Conservation (phyloP, 176 grass and related monocot genomes). For the Rhynchospora tenuis region DNA sequence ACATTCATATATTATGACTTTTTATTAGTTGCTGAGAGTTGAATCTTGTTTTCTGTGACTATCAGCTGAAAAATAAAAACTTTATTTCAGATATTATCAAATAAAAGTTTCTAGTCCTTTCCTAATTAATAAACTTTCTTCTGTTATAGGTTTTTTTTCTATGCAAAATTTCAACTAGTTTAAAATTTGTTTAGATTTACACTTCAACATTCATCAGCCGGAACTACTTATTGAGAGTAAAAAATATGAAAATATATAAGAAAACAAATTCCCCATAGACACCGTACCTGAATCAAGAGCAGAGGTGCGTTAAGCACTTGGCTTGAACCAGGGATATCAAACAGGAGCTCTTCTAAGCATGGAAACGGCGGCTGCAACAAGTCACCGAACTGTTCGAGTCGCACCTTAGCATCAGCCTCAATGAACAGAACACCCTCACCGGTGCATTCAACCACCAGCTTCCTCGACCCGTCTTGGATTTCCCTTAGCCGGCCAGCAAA, state of each 20-base stretch:
- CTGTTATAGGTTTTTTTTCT: not conserved
- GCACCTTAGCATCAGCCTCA: constrained; percentile 64
- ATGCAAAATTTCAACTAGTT: not conserved
- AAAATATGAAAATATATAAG: not conserved
- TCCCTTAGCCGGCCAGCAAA: constrained; percentile 75
- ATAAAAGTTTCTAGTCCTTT: not conserved
- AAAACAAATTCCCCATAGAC: not conserved
- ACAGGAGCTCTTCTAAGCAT: constrained; percentile 57
- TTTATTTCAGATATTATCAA: not conserved
- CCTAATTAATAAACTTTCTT: not conserved
- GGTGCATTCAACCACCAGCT: constrained; percentile 83
- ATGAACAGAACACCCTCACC: constrained; percentile 74
- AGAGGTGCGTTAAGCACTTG: constrained; percentile 46
- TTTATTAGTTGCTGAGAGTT: not conserved
- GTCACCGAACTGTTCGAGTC: constrained; percentile 62
- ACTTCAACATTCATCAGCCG: not conserved
- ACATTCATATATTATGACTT: not conserved
- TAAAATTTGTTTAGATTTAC: not conserved
- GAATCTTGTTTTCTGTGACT: not conserved
- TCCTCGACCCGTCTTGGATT: constrained; percentile 30
- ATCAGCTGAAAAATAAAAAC: not conserved
- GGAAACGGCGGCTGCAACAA: constrained; percentile 69
- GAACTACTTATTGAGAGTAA: not conserved
- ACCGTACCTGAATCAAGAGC: constrained; percentile 58
- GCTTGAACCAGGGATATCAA: constrained; percentile 53